A percentile compares a stretch with the other conserved stretches of the same genome.
Conservation (phyloP, 805 yeast species). For the Sugiyamaella valdiviana region DNA sequence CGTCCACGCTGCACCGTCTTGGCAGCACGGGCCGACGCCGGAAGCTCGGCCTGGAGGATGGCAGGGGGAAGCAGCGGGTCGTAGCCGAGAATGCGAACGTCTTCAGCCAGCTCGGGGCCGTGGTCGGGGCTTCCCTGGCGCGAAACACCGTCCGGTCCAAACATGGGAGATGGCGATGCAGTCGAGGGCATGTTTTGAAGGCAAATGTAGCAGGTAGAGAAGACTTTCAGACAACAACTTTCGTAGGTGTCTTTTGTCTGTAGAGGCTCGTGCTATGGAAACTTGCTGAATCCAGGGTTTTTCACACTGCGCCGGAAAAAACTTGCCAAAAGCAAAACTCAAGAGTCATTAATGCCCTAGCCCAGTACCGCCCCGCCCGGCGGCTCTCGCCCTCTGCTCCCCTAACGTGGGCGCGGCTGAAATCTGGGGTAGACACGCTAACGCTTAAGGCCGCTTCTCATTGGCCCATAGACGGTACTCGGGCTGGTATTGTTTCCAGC, state of each 20-base stretch:
- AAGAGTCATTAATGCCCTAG: not conserved
- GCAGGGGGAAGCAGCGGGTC: conserved; percentile 95
- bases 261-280: not conserved
- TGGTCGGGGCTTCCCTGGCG: conserved; percentile 37
- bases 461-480: too few relatives aligned
- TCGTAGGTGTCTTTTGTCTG: not conserved
- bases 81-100: conserved; percentile 62
- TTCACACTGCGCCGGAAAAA: not conserved
- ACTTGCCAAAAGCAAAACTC: not conserved
- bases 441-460: not conserved
- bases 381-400: not conserved
- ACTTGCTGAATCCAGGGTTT: not conserved
- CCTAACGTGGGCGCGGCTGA: not conserved
- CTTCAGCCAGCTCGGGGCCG: conserved; percentile 59
- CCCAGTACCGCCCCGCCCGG: conserved; percentile 1
- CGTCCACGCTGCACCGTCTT: conserved; percentile 72
- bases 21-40: conserved; percentile 49
- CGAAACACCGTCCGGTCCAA: conserved; percentile 34
- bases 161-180: conserved; percentile 23
- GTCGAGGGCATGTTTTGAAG: not conserved
- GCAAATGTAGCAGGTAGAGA: not conserved
- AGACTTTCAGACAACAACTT: not conserved
- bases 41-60: conserved; percentile 76
- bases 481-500: too few relatives aligned
- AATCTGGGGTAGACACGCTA: not conserved